These are phyloP conservation scores for Fusarium torulosum DNA, from an alignment of 2,329 filamentous ascomycete genomes.

Conservation along the genomic window DNA sequence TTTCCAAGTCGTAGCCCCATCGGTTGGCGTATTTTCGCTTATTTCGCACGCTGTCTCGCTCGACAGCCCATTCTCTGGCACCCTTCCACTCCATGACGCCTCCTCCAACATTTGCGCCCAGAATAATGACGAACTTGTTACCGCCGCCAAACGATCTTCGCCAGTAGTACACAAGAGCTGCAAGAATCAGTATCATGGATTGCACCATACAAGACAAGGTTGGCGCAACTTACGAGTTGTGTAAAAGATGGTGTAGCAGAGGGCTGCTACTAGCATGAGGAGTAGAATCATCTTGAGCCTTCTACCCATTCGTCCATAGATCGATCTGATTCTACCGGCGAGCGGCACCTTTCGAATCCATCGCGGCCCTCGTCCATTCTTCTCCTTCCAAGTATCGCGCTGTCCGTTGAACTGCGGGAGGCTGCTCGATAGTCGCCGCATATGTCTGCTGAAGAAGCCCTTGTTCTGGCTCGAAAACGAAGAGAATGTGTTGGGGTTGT, in stretches of 20 bases:
- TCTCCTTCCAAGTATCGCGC: constrained; percentile 81
- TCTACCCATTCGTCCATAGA: constrained; percentile 68
- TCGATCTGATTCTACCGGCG: constrained; percentile 60
- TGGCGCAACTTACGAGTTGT: constrained; percentile 73
- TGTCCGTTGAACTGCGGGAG: constrained; percentile 78
- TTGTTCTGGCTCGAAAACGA: constrained; percentile 85
- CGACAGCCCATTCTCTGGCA: constrained; percentile 96
- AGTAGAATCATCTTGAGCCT: constrained; percentile 74
- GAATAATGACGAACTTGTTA: constrained; percentile 90
- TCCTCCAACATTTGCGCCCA: constrained; percentile 93
- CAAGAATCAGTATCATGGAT: constrained; percentile 1
- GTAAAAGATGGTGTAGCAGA: constrained; percentile 79
- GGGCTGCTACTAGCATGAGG: constrained; percentile 70
- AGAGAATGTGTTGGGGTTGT: constrained; percentile 79
- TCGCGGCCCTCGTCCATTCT: constrained; percentile 72
- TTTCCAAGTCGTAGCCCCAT: constrained; percentile 96
- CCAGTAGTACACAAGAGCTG: constrained; percentile 68
- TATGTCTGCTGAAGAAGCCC: constrained; percentile 88
- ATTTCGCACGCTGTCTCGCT: constrained; percentile 94
- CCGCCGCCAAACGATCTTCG: constrained; percentile 83
- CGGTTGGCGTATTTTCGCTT: constrained; percentile 87
- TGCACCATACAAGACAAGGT: not conserved
- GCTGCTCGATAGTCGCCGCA: constrained; percentile 82
- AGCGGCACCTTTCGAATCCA: constrained; percentile 61
- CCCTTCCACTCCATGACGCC: constrained; percentile 99